Conservation (phyloP, 1,284 basidiomycete species). For the Chalciporus piperatoides region DNA sequence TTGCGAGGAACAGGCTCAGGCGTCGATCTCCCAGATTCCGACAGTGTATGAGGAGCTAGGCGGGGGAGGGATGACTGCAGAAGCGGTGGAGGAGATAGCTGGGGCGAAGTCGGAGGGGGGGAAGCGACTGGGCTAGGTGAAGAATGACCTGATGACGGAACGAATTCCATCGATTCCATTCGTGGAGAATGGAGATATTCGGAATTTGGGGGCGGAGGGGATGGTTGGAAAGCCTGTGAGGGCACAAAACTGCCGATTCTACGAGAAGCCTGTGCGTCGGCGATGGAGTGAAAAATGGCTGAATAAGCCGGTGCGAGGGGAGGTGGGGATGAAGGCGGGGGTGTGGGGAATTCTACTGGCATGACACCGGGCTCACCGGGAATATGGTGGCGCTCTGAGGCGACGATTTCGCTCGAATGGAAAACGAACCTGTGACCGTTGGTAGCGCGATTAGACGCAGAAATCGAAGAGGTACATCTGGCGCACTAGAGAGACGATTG, state of each 20-base stretch:
- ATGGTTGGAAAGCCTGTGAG: constrained; percentile 19
- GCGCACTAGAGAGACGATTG: constrained; percentile 44
- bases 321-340: constrained; percentile 28
- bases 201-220: constrained; percentile 21
- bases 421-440: constrained; percentile 90
- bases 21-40: constrained; percentile 11
- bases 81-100: constrained; percentile 19
- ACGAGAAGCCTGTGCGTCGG: constrained; percentile 19
- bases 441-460: constrained; percentile 60
- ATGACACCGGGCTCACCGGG: constrained; percentile 67
- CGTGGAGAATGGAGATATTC: constrained; percentile 42
- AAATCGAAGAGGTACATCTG: constrained; percentile 69
- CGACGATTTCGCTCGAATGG: constrained; percentile 73
- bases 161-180: constrained; percentile 21
- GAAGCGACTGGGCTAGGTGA: constrained; percentile 24
- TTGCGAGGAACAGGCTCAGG: constrained; percentile 31
- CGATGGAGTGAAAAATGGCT: constrained; percentile 12
- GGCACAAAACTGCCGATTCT: constrained; percentile 11
- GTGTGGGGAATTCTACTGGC: constrained; percentile 37
- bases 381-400: constrained; percentile 69
- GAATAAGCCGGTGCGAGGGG: constrained; percentile 25
- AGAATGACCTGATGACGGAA: constrained; percentile 25
- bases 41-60: constrained; percentile 21
- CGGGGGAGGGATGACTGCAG: constrained; percentile 17
- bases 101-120: constrained; percentile 14